Evolutionary conservation across 176 grass and related monocot genomes (phyloP).

Genomic region (Secale cereale): DNA sequence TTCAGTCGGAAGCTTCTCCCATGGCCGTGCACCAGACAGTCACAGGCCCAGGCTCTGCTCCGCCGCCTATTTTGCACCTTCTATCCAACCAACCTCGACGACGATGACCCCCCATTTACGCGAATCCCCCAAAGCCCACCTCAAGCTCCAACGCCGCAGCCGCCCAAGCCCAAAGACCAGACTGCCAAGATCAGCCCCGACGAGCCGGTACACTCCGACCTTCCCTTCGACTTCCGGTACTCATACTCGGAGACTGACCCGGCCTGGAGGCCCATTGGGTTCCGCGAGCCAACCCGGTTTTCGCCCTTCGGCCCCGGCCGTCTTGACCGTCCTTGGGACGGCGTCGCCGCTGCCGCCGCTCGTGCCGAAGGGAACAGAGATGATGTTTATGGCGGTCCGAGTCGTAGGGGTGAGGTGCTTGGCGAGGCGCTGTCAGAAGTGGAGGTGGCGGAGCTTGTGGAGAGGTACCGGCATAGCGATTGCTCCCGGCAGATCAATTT

Average conservation of each 20-base stretch:
- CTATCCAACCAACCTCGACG: background rate
- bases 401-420: constrained; percentile 27
- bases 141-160: background rate
- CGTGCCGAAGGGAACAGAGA: background rate
- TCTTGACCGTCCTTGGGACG: constrained; percentile 62
- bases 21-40: constrained; percentile 8
- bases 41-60: background rate
- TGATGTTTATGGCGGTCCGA: background rate
- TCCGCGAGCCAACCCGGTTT: constrained; percentile 73
- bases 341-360: constrained; percentile 26
- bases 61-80: constrained; percentile 21
- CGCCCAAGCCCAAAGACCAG: constrained; percentile 1
- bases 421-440: constrained; percentile 43
- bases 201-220: constrained; percentile 45
- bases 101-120: constrained; percentile 44
- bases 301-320: constrained; percentile 70
- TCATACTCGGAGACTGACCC: constrained; percentile 64
- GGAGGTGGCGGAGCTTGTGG: constrained; percentile 48
- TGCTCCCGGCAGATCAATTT: constrained; percentile 69
- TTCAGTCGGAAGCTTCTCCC: constrained; percentile 27
- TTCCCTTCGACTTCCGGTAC: constrained; percentile 63
- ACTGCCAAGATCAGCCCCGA: constrained; percentile 31
- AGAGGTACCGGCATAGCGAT: constrained; percentile 56
- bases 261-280: constrained; percentile 54
- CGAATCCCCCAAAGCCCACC: background rate